phyloP scores from a whole-genome alignment of 2,329 filamentous ascomycete genomes.

The Aspergillus sergii region DNA sequence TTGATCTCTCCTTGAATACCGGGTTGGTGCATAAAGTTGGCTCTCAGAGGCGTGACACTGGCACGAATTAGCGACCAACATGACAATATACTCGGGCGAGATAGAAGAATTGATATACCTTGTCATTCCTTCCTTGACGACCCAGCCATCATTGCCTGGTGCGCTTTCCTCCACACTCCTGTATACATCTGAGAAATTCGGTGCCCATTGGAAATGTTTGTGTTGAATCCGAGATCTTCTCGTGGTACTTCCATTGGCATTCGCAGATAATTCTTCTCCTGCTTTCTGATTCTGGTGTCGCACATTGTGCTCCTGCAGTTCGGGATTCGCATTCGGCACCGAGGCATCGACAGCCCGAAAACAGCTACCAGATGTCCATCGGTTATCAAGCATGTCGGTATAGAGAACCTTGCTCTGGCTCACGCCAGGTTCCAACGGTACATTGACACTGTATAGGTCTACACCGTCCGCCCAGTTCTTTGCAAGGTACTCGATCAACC shows the following conservation, averaged over 20 bases:
- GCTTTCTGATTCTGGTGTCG: constrained; percentile 62
- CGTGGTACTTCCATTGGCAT: constrained; percentile 26
- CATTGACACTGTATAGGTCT: constrained; percentile 89
- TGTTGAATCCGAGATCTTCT: constrained; percentile 62
- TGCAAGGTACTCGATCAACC: constrained; percentile 76
- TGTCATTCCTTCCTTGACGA: constrained; percentile 82
- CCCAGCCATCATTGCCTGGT: constrained; percentile 91
- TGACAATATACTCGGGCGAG: not conserved
- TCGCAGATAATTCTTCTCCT: constrained; percentile 27
- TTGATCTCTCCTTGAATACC: constrained; percentile 72
- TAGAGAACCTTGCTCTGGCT: constrained; percentile 74
- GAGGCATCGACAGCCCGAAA: constrained; percentile 76
- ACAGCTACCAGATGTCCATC: constrained; percentile 81
- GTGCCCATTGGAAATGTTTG: constrained; percentile 94
- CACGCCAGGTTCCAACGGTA: constrained; percentile 79
- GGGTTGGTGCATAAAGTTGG: constrained; percentile 83
- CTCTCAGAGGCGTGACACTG: constrained; percentile 86
- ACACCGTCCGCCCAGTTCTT: constrained; percentile 73
- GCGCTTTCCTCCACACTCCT: constrained; percentile 77
- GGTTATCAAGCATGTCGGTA: constrained; percentile 86
- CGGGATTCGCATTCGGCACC: constrained; percentile 60
- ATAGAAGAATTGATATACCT: constrained; percentile 58
- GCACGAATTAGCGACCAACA: constrained; percentile 11
- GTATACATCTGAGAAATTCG: constrained; percentile 83
- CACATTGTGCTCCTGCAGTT: constrained; percentile 73